These are phyloP conservation scores for Diplocarpon mali DNA, from an alignment of 2,329 filamentous ascomycete genomes.

Conservation along the genomic window DNA sequence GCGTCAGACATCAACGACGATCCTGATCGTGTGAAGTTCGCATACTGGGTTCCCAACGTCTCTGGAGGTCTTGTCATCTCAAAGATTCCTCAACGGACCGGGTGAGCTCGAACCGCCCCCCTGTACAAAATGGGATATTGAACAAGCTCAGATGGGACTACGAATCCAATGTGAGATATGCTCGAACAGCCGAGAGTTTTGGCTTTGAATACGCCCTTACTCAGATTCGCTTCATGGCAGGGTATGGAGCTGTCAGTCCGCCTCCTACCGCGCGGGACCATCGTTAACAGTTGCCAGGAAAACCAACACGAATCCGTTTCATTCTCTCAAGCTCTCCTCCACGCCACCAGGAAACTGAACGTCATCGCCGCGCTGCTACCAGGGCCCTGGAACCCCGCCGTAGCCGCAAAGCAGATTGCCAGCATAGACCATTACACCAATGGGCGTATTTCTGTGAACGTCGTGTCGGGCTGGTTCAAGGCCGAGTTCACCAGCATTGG, in stretches of 20 bases:
- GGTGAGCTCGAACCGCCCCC: constrained; percentile 1
- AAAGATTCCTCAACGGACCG: constrained; percentile 38
- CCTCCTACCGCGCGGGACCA: not conserved
- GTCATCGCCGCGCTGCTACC: constrained; percentile 41
- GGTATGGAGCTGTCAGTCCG: constrained; percentile 32
- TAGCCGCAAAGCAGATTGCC: constrained; percentile 42
- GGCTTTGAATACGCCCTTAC: constrained; percentile 42
- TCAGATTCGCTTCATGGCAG: constrained; percentile 42
- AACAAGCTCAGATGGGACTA: constrained; percentile 33
- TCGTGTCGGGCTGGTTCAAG: constrained; percentile 44
- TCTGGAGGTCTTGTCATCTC: constrained; percentile 41
- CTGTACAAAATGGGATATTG: not conserved
- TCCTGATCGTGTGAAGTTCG: constrained; percentile 35
- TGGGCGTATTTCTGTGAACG: constrained; percentile 40
- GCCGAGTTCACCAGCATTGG: constrained; percentile 40
- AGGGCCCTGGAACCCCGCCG: constrained; percentile 38
- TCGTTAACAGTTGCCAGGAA: constrained; percentile 10
- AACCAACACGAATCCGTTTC: constrained; percentile 42
- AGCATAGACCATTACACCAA: constrained; percentile 41
- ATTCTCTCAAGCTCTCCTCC: constrained; percentile 39
- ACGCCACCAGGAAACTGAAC: constrained; percentile 36
- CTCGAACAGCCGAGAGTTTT: constrained; percentile 35
- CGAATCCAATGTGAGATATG: constrained; percentile 37
- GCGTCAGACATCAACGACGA: constrained; percentile 32
- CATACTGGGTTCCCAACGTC: constrained; percentile 44